Conservation (phyloP, 2,329 filamentous ascomycete species). For the Ambrosiella cleistominuta region DNA sequence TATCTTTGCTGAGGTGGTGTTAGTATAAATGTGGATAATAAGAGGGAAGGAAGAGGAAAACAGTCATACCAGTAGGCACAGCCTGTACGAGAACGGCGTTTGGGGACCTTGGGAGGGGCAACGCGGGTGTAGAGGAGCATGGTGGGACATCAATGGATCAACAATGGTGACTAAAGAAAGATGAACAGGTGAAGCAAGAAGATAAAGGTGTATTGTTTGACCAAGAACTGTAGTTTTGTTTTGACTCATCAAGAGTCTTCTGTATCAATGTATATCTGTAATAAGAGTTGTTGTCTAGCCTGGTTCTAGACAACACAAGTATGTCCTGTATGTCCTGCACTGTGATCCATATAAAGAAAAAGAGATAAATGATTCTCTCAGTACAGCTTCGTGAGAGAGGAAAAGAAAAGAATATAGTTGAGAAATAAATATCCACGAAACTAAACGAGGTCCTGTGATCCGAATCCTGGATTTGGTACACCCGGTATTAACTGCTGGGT, state of each 20-base stretch:
- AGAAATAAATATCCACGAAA: not conserved
- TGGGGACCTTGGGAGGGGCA: conserved; percentile 39
- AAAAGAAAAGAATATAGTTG: not conserved
- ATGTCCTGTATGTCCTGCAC: not conserved
- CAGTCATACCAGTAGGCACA: conserved; percentile 9
- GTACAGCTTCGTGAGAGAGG: not conserved
- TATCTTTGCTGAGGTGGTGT: conserved; percentile 11
- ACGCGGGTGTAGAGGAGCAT: conserved; percentile 44
- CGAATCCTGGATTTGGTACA: not conserved
- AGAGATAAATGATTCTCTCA: not conserved
- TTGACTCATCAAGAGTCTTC: not conserved
- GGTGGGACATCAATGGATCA: not conserved
- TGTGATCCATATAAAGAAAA: not conserved
- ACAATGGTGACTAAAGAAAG: not conserved
- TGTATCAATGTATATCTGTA: not conserved
- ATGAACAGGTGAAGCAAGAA: not conserved
- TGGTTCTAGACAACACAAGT: not conserved
- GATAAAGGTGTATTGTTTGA: not conserved
- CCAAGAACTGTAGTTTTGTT: not conserved
- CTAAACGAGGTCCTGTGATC: not conserved
- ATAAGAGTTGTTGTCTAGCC: not conserved
- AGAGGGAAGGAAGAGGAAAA: not conserved
- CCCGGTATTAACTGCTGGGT: too few species aligned
- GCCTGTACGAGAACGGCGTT: conserved; percentile 35
- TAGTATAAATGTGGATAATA: not conserved